A percentile compares a stretch with the other conserved stretches of the same genome.
These are phyloP conservation scores for Ceratocystis eucalypticola DNA, from an alignment of 2,329 filamentous ascomycete species.

Conservation along the genomic window DNA sequence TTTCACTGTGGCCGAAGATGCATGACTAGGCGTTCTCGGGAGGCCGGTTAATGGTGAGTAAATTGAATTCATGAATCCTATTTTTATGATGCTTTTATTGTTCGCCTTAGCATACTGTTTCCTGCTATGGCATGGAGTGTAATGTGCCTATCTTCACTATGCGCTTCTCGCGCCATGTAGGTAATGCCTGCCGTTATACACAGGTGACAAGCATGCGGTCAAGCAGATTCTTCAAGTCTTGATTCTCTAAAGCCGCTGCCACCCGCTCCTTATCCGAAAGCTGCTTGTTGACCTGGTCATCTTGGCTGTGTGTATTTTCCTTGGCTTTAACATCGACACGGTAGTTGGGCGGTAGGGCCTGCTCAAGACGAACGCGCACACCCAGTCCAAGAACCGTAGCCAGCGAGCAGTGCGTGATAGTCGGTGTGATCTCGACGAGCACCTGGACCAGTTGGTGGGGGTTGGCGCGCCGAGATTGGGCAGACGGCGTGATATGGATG, in stretches of 20 bases:
- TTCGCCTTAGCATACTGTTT: conserved; percentile 1
- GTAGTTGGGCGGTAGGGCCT: conserved; percentile 81
- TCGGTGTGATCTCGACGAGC: conserved; percentile 82
- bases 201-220: conserved; percentile 90
- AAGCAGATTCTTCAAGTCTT: conserved; percentile 72
- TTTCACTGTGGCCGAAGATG: too few species aligned
- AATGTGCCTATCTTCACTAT: neutral
- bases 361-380: conserved; percentile 79
- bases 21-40: too few species aligned
- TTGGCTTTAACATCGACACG: conserved; percentile 88
- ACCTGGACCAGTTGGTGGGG: conserved; percentile 54
- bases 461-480: conserved; percentile 29
- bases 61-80: neutral
- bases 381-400: conserved; percentile 93
- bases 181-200: conserved; percentile 22
- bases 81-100: neutral
- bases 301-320: conserved; percentile 87
- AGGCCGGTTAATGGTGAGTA: neutral
- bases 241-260: conserved; percentile 86
- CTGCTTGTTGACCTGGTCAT: conserved; percentile 94
- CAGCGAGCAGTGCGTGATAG: conserved; percentile 90
- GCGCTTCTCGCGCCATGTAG: neutral
- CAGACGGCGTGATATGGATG: conserved; percentile 55
- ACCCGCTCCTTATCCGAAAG: conserved; percentile 92
- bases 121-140: neutral